These are phyloP conservation scores for Nigrospora sphaerica DNA, from an alignment of 2,329 filamentous ascomycete genomes.

Conservation along the genomic window DNA sequence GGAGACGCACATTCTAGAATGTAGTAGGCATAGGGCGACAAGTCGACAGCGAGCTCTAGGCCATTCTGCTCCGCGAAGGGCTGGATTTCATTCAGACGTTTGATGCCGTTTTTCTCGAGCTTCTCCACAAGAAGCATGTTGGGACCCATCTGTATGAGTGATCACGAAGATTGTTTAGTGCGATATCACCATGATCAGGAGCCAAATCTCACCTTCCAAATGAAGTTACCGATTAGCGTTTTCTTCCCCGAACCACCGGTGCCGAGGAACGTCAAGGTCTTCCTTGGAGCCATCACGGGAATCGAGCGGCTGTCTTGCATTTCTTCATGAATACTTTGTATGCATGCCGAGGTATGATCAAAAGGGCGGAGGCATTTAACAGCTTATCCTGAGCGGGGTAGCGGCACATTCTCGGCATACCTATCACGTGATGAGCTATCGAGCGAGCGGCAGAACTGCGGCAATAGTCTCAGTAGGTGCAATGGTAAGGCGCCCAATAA, in stretches of 20 bases:
- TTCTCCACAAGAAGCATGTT: background rate
- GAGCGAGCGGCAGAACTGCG: too few relatives aligned
- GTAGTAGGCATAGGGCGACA: background rate
- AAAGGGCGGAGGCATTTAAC: too few relatives aligned
- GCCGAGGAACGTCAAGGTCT: background rate
- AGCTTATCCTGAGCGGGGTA: too few relatives aligned
- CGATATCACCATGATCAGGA: too few relatives aligned
- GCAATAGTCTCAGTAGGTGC: too few relatives aligned
- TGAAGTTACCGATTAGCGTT: background rate
- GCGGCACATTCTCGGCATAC: too few relatives aligned
- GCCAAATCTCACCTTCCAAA: background rate
- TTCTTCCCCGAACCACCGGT: background rate
- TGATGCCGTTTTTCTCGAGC: background rate
- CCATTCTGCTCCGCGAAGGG: background rate
- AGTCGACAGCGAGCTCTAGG: background rate
- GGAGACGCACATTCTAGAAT: background rate
- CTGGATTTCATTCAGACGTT: background rate
- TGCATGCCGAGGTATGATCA: too few relatives aligned
- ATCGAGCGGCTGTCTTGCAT: too few relatives aligned
- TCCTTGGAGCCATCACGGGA: background rate
- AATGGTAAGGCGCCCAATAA: too few relatives aligned
- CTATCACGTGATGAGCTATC: too few relatives aligned
- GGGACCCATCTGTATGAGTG: background rate
- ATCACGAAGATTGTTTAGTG: background rate
- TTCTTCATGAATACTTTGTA: too few relatives aligned